Evolutionary conservation across 2,329 filamentous ascomycete genomes (phyloP), one percentile per base, ranked within the genome.

Genomic region (Ophiostoma novo-ulmi): DNA sequence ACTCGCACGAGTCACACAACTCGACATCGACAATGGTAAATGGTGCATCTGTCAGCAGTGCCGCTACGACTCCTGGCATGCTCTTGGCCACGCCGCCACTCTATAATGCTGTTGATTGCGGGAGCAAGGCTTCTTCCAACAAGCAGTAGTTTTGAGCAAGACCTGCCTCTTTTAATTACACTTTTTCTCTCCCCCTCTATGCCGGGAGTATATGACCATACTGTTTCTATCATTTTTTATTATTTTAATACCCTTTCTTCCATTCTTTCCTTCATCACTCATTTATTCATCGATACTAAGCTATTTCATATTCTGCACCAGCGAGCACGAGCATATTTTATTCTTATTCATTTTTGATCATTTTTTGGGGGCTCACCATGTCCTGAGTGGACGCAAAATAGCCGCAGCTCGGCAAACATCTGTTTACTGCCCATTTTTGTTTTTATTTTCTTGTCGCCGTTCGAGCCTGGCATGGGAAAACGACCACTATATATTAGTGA

Each of bases 181-280:
- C 52, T 44, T n/a, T 20, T 48, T 48, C 2, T 48, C 44, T n/a
- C 6, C 17, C 5, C 44, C 44, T 20, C 44, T 20, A 48, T 20
- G 44, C 17, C 5, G 17, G 44, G 44, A 48, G 22, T 63, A 35
- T 11, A 17, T 63, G 58, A 63, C 22, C 26, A 63, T 66, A 22
- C 7, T 65, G 31, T 39, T 39, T 65, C 13, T 14, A 36, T 10
- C 44, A 5, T 66, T 41, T 66, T 31, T 14, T 41, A n/a, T 44
- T 26, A 14, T 39, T 66, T 66, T 41, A 66, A 66, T 66, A 66
- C 64, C 64, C 64, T 66, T 64, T n/a, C 5, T 64, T 64, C 39
- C 7, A 6, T 64, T 64, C 1, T 6, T 35, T 31, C 13, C 61
- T 38, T 64, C 20, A 22, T 20, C 31, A 31, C 2, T 31, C 3